A percentile compares a stretch with the other conserved stretches of the same genome.
These are phyloP conservation scores for Globisporangium middletonii DNA, from an alignment of 352 stramenopile genomes.

Conservation along the genomic window DNA sequence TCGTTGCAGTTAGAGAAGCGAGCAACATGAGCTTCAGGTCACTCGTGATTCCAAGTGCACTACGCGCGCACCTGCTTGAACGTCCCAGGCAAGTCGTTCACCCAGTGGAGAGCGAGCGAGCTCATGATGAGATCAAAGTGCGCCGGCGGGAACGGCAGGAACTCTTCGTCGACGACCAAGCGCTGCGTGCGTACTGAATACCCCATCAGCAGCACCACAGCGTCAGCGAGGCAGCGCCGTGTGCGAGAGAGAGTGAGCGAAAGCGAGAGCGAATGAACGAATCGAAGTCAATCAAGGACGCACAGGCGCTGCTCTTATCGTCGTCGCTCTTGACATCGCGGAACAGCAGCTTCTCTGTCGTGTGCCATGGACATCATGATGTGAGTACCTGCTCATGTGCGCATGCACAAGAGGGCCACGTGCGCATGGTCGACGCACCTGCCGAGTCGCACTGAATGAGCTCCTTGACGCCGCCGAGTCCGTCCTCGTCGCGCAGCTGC, in stretches of 20 bases:
- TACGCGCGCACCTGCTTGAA: slow-evolving; percentile 50
- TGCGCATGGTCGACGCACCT: slow-evolving; percentile 16
- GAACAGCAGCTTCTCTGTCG: slow-evolving; percentile 58
- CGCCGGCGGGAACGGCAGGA: slow-evolving; percentile 91
- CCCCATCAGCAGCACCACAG: no score
- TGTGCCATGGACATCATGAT: neutral
- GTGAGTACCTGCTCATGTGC: neutral
- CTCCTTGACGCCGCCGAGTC: slow-evolving; percentile 64
- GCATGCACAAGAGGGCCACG: neutral
- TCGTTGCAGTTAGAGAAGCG: neutral
- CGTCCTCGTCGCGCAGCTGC: slow-evolving; percentile 63
- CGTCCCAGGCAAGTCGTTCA: slow-evolving; percentile 93
- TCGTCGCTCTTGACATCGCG: slow-evolving; percentile 27
- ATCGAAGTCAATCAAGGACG: neutral
- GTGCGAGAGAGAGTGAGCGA: neutral
- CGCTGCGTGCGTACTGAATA: slow-evolving; percentile 62
- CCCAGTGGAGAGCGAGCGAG: slow-evolving; percentile 94
- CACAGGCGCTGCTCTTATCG: slow-evolving; percentile 2
- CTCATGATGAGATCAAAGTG: slow-evolving; percentile 97
- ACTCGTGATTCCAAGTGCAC: neutral
- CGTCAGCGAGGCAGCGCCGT: no score
- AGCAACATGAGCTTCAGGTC: no score
- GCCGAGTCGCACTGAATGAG: slow-evolving; percentile 77
- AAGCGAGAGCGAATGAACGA: neutral
- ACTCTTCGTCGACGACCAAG: slow-evolving; percentile 89